Evolutionary conservation across 2,329 filamentous ascomycete genomes (phyloP).

Genomic region (Alternaria longipes): DNA sequence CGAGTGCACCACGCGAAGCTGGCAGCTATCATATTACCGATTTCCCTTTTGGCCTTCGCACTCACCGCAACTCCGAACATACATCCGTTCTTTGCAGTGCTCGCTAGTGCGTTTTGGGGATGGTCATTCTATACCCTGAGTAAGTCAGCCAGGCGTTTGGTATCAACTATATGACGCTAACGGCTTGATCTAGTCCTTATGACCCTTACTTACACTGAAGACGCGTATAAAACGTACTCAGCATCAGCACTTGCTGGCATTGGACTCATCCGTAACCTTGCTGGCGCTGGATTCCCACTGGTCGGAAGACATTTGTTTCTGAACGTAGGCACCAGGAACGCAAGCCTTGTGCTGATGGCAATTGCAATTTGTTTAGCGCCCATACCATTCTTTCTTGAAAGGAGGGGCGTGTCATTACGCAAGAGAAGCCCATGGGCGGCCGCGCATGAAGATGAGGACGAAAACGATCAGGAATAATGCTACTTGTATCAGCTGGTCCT

Average conservation of each 20-base stretch:
- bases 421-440: slow-evolving; percentile 52
- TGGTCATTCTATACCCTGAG: slow-evolving; percentile 61
- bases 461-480: slow-evolving; percentile 9
- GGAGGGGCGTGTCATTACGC: slow-evolving; percentile 46
- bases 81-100: slow-evolving; percentile 57
- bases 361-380: slow-evolving; percentile 43
- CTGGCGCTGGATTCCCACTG: slow-evolving; percentile 48
- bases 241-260: slow-evolving; percentile 56
- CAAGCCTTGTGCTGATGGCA: slow-evolving; percentile 40
- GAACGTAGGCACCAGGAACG: slow-evolving; percentile 40
- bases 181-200: slow-evolving; percentile 49
- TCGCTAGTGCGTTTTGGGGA: slow-evolving; percentile 61
- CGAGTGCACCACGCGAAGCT: slow-evolving; percentile 53
- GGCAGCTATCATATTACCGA: slow-evolving; percentile 51
- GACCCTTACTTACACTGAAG: slow-evolving; percentile 60
- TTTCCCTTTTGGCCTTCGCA: slow-evolving; percentile 51
- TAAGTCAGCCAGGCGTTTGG: slow-evolving; percentile 9
- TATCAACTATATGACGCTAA: not conserved
- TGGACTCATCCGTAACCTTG: slow-evolving; percentile 51
- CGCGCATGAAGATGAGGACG: slow-evolving; percentile 49
- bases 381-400: slow-evolving; percentile 48
- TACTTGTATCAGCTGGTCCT: not conserved
- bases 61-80: slow-evolving; percentile 40
- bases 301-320: slow-evolving; percentile 44
- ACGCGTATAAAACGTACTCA: slow-evolving; percentile 58